These are phyloP conservation scores for Trametes cinnabarina DNA, from an alignment of 768 basidiomycete species.

Conservation along the genomic window DNA sequence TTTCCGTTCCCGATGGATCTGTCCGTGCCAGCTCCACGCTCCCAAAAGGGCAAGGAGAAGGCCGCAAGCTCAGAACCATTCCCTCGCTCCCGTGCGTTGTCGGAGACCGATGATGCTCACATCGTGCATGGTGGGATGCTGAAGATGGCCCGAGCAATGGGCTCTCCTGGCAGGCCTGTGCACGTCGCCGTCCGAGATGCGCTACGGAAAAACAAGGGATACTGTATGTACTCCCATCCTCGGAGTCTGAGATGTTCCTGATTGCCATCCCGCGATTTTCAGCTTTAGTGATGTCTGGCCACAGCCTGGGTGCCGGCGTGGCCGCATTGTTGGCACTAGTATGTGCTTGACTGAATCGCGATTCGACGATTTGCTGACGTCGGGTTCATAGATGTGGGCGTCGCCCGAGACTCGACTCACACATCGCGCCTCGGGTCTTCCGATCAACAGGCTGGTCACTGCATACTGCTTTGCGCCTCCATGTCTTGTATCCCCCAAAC, in stretches of 20 bases:
- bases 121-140: slow-evolving; percentile 81
- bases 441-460: slow-evolving; percentile 60
- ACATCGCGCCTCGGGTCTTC: slow-evolving; percentile 64
- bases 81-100: slow-evolving; percentile 1
- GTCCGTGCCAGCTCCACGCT: slow-evolving; percentile 20
- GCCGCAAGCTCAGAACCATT: neutral
- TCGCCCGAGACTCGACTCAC: slow-evolving; percentile 76
- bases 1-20: slow-evolving; percentile 28
- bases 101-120: slow-evolving; percentile 33
- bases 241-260: neutral
- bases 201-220: slow-evolving; percentile 63
- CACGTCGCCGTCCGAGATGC: slow-evolving; percentile 73
- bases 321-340: slow-evolving; percentile 73
- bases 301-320: slow-evolving; percentile 83
- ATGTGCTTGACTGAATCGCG: too few species aligned
- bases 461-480: slow-evolving; percentile 83
- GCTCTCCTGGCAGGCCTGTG: slow-evolving; percentile 70
- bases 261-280: neutral
- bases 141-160: slow-evolving; percentile 78
- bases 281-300: slow-evolving; percentile 79
- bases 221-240: slow-evolving; percentile 47
- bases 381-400: slow-evolving; percentile 85
- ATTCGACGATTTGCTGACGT: too few species aligned
- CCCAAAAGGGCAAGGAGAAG: slow-evolving; percentile 4
- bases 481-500: slow-evolving; percentile 62